Evolutionary conservation across 2,329 filamentous ascomycete genomes (phyloP).

Genomic region (Aspergillus hiratsukae): DNA sequence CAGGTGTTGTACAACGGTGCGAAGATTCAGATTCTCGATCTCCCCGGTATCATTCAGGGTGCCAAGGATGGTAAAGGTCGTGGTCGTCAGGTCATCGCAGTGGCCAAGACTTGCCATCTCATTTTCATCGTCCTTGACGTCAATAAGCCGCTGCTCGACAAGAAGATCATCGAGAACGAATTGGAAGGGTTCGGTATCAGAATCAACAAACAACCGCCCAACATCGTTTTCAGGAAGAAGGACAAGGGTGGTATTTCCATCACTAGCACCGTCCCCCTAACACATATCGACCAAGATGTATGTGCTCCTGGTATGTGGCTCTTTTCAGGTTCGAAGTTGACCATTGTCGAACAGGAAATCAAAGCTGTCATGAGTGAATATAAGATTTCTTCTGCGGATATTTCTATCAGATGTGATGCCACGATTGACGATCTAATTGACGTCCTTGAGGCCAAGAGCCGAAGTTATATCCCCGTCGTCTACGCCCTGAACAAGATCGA

Average conservation of each 20-base stretch:
- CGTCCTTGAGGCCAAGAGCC: constrained; percentile 85
- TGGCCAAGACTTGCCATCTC: constrained; percentile 96
- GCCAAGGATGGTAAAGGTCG: constrained; percentile 97
- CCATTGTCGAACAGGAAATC: constrained; percentile 61
- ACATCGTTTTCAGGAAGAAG: constrained; percentile 99
- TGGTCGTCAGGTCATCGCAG: constrained; percentile 96
- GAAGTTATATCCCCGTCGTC: constrained; percentile 97
- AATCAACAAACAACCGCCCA: constrained; percentile 94
- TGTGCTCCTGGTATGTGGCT: constrained; percentile 11
- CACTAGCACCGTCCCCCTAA: constrained; percentile 86
- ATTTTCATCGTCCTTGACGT: constrained; percentile 99
- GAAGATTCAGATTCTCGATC: constrained; percentile 95
- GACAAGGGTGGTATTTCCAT: constrained; percentile 97
- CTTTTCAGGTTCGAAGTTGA: constrained; percentile 10
- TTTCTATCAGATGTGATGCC: constrained; percentile 95
- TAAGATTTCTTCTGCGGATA: constrained; percentile 92
- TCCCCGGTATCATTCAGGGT: constrained; percentile 97
- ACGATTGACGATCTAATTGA: constrained; percentile 97
- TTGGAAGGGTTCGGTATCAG: constrained; percentile 96
- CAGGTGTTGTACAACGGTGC: constrained; percentile 96
- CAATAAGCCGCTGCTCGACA: constrained; percentile 96
- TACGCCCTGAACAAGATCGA: constrained; percentile 99
- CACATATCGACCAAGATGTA: constrained; percentile 82
- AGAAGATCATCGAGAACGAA: constrained; percentile 90
- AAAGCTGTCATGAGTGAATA: constrained; percentile 98